Base-by-base conservation (phyloP, 1,284 basidiomycete species). In the Melanopsichium pennsylvanicum region DNA sequence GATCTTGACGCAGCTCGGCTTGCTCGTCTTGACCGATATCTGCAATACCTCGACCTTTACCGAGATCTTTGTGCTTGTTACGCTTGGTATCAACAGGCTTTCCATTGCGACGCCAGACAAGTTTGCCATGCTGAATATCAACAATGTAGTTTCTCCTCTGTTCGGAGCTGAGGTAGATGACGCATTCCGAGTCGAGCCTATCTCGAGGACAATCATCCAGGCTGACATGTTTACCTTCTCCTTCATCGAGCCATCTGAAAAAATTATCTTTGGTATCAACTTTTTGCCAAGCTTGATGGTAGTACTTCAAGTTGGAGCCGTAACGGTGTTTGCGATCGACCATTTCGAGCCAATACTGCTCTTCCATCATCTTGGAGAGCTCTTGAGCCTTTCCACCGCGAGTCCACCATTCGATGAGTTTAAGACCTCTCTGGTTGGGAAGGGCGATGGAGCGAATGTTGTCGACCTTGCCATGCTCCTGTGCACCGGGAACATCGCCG, bases 101-200 rank as follows among this genome's bases (percentile, higher is more conserved):
- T 40, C 86, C 84, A 67, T 88, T 89, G 15, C 85, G 84, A 2
- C 86, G 86, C 89, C 89, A 91, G n/a, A 86, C 82, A 15, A 91
- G 83, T 57, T 84, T 85, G 2, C 90, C 90, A n/a, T 87, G 82
- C 1, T 83, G 66, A n/a, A 76, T 59, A 67, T 88, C 87, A 48
- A 88, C 86, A 4, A 90, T 84, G 74, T 91, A 91, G 74, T 90
- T 90, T 19, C 87, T 81, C 8, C 89, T 83, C 81, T 90, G 88
- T 70, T 89, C 88, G 3, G 85, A 84, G 41, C 62, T 66, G 40
- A 77, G 64, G 44, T 75, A 77, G 52, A 67, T 70, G 59, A 77
- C 62, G 12, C 79, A 70, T 83, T 91, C 89, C 70, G 84, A 86
- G 61, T 91, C 89, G 22, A 91, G 83, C 49, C 86, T 85, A 38